Percentiles rank a stretch among this genome's conserved stretches.
Conservation (phyloP, 2,329 filamentous ascomycete genomes). For the Akanthomyces dipterigenus region DNA sequence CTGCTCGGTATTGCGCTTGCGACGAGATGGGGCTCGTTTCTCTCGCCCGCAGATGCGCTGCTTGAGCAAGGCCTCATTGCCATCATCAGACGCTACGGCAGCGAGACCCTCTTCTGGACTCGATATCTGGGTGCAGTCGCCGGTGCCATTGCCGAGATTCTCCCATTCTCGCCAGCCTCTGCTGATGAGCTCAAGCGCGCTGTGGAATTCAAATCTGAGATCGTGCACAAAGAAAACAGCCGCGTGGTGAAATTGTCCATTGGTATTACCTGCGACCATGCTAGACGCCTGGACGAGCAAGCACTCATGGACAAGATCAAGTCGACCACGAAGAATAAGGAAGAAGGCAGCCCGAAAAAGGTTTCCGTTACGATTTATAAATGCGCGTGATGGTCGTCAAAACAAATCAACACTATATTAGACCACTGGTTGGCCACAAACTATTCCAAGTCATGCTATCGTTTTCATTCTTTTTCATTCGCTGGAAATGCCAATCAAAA, state of each 20-base stretch:
- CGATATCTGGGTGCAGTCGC: conserved; percentile 46
- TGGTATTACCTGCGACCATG: conserved; percentile 23
- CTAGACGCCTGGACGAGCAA: conserved; percentile 25
- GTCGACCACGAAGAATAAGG: conserved; percentile 26
- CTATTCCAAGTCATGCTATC: conserved; percentile 15
- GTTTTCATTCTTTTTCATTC: not conserved
- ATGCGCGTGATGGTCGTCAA: not conserved
- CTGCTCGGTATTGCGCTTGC: conserved; percentile 65
- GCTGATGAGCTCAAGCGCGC: conserved; percentile 26
- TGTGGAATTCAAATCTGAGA: conserved; percentile 25
- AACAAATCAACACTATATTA: conserved; percentile 4
- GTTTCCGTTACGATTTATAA: conserved; percentile 21
- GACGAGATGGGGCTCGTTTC: conserved; percentile 64
- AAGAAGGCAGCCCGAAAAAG: conserved; percentile 27
- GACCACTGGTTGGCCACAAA: conserved; percentile 16
- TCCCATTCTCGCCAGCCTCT: conserved; percentile 34
- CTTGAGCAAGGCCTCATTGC: conserved; percentile 36
- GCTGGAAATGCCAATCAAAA: conserved; percentile 11
- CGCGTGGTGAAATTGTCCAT: conserved; percentile 32
- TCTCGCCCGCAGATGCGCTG: conserved; percentile 41
- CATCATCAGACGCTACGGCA: conserved; percentile 31
- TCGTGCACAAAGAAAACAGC: conserved; percentile 23
- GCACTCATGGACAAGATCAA: conserved; percentile 29
- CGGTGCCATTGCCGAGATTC: conserved; percentile 34
- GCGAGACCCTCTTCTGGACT: conserved; percentile 43